Percentiles rank a stretch among this genome's conserved stretches.
phyloP scores from a whole-genome alignment of 2,329 filamentous ascomycete genomes.

The Seiridium cupressi region DNA sequence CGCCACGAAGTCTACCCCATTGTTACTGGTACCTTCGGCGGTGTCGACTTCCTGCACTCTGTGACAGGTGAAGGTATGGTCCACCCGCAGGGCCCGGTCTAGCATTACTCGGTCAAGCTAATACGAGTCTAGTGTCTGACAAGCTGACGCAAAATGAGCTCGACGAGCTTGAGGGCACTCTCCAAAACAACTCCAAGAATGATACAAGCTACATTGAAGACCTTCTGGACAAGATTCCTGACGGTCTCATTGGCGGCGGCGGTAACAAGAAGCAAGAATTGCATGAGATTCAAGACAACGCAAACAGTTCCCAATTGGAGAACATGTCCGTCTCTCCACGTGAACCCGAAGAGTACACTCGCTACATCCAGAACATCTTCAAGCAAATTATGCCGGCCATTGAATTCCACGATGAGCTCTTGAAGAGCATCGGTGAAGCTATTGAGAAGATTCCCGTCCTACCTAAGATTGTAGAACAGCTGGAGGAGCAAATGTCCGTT shows the following conservation, averaged over 20 bases:
- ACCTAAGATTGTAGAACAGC: slow-evolving; percentile 79
- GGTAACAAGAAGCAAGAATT: slow-evolving; percentile 73
- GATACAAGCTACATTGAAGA: slow-evolving; percentile 76
- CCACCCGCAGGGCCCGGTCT: too few species aligned
- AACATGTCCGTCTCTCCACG: slow-evolving; percentile 72
- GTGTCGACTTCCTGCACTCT: slow-evolving; percentile 90
- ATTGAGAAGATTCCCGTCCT: slow-evolving; percentile 85
- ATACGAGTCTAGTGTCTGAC: slow-evolving; percentile 62
- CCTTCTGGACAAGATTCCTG: slow-evolving; percentile 78
- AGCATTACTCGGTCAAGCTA: neutral
- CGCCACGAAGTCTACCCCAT: slow-evolving; percentile 71
- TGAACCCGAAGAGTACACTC: slow-evolving; percentile 79
- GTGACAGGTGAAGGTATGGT: slow-evolving; percentile 65
- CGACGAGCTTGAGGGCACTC: slow-evolving; percentile 80
- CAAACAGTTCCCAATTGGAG: slow-evolving; percentile 71
- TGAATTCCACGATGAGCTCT: slow-evolving; percentile 84
- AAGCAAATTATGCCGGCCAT: slow-evolving; percentile 85
- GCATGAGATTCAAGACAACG: slow-evolving; percentile 76
- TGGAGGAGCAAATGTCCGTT: slow-evolving; percentile 82
- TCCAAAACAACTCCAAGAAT: slow-evolving; percentile 60
- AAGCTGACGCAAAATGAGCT: slow-evolving; percentile 91
- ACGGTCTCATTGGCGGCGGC: slow-evolving; percentile 74
- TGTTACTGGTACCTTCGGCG: slow-evolving; percentile 89
- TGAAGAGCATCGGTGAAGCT: slow-evolving; percentile 74
- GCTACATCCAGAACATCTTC: slow-evolving; percentile 71